These are phyloP conservation scores for Endogone sp. DNA, from an alignment of 192 early-diverging fungal genomes.

Conservation along the genomic window DNA sequence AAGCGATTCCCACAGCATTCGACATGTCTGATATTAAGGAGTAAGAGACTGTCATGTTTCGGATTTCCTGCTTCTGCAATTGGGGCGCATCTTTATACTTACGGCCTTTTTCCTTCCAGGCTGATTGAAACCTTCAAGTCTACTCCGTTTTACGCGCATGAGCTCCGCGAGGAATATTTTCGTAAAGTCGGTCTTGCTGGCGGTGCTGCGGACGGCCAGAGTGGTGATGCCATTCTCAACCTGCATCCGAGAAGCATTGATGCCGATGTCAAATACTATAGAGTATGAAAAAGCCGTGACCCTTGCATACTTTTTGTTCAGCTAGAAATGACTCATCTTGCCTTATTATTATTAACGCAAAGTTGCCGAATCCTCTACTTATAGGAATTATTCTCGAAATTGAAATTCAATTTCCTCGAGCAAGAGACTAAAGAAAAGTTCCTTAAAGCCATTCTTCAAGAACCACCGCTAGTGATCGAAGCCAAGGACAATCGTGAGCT, in stretches of 20 bases:
- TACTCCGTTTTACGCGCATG: neutral
- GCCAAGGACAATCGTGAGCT: conserved; percentile 27
- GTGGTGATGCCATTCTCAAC: neutral
- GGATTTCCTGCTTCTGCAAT: no score
- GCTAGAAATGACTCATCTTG: no score
- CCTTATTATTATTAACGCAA: no score
- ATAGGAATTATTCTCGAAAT: conserved; percentile 50
- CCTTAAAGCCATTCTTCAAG: conserved; percentile 35
- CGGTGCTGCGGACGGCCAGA: neutral
- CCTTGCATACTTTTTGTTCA: no score
- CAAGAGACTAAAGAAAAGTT: conserved; percentile 51
- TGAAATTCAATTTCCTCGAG: conserved; percentile 53
- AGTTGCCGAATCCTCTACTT: neutral
- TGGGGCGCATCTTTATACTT: no score
- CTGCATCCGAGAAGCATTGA: neutral
- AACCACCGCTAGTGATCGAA: conserved; percentile 29
- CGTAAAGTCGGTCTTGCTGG: neutral
- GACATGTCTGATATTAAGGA: no score
- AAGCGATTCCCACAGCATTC: no score
- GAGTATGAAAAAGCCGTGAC: no score
- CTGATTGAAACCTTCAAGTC: no score
- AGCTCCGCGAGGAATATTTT: conserved; percentile 1
- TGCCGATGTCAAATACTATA: conserved; percentile 3
- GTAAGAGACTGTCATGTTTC: no score
- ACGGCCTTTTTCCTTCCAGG: no score